These are phyloP conservation scores for Verticillium tricorpus DNA, from an alignment of 2,329 filamentous ascomycete genomes.

Conservation along the genomic window DNA sequence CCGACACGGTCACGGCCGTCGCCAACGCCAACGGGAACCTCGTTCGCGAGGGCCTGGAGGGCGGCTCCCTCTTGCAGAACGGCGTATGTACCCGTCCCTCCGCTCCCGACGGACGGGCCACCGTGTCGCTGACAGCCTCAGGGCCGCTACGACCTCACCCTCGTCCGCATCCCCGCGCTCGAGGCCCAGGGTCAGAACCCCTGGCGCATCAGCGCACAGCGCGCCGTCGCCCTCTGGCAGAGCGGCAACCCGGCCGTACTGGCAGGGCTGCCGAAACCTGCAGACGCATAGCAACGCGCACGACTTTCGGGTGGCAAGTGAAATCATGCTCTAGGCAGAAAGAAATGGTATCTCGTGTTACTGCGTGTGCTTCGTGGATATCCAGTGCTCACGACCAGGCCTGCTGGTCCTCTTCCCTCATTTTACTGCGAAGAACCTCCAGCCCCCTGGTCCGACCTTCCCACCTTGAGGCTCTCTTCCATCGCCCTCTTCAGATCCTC, in stretches of 20 bases:
- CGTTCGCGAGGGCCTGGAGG: too few relatives aligned
- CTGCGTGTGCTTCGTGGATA: background rate
- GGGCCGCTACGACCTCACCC: constrained; percentile 20
- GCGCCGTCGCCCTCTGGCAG: constrained; percentile 17
- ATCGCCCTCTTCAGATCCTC: constrained; percentile 53
- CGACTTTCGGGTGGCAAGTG: background rate
- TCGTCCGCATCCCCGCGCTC: constrained; percentile 18
- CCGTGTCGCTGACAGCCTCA: constrained; percentile 5
- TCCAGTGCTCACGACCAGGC: background rate
- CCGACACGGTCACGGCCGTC: too few relatives aligned
- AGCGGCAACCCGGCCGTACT: constrained; percentile 16
- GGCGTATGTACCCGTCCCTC: too few relatives aligned
- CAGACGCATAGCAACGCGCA: background rate
- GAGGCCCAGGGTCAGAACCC: constrained; percentile 23
- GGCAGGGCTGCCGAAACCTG: background rate
- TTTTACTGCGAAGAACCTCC: background rate
- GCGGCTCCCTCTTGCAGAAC: too few relatives aligned
- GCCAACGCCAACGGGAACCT: too few relatives aligned
- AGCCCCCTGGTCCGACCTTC: constrained; percentile 17
- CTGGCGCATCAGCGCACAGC: constrained; percentile 22
- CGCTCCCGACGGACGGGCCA: too few relatives aligned
- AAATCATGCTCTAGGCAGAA: background rate
- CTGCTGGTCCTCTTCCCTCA: background rate
- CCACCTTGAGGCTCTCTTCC: constrained; percentile 48
- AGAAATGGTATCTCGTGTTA: constrained; percentile 10